These are phyloP conservation scores for Fusarium sp. DNA, from an alignment of 2,329 filamentous ascomycete genomes.

Conservation along the genomic window DNA sequence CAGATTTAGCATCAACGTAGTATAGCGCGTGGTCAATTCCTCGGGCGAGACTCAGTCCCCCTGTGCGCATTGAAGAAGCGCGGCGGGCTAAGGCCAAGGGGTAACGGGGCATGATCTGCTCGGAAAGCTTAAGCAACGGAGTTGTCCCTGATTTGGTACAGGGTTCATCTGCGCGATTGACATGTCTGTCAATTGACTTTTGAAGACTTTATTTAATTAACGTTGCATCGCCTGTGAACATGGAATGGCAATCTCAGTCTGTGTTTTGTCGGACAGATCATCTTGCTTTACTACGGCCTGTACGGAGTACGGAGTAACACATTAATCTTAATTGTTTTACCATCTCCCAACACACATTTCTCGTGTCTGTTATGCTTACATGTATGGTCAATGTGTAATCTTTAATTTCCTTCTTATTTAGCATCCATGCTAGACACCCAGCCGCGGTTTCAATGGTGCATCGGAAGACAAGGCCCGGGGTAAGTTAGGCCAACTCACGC, in stretches of 20 bases:
- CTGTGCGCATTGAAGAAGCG: not conserved
- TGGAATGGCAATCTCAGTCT: not conserved
- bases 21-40: not conserved
- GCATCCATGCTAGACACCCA: not conserved
- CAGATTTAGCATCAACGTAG: constrained; percentile 4
- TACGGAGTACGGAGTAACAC: not conserved
- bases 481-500: not conserved
- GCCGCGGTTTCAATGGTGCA: constrained; percentile 1
- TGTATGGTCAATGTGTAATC: not conserved
- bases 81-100: not conserved
- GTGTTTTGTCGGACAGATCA: not conserved
- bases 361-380: not conserved
- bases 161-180: not conserved
- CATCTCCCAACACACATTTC: not conserved
- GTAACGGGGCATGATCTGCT: not conserved
- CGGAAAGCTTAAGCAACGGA: not conserved
- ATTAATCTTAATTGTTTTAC: not conserved
- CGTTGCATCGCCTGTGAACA: too few species aligned
- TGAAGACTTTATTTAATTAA: not conserved
- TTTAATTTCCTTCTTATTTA: not conserved
- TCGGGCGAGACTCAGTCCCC: not conserved
- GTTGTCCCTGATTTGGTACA: not conserved
- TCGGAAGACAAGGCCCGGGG: not conserved
- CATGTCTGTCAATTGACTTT: not conserved
- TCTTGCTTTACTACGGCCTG: not conserved